phyloP scores from a whole-genome alignment of 1,139 yeast genomes.

The Suhomyces atakaporum region DNA sequence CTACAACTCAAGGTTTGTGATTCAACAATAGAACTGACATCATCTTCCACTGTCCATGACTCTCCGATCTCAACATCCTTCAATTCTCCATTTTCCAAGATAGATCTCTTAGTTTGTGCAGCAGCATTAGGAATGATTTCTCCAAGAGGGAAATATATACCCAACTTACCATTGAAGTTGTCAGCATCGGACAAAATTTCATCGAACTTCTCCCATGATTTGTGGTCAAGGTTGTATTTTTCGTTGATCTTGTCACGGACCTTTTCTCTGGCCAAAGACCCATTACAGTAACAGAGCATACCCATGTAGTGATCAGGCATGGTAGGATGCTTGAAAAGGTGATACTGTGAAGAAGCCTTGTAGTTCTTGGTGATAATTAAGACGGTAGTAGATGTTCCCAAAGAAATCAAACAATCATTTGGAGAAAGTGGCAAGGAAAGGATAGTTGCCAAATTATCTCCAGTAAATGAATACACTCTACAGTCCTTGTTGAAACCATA shows the following conservation, averaged over 20 bases:
- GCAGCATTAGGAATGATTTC: slow-evolving; percentile 85
- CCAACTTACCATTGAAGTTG: slow-evolving; percentile 52
- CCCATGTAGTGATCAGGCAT: slow-evolving; percentile 81
- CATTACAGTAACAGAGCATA: slow-evolving; percentile 93
- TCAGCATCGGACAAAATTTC: slow-evolving; percentile 46
- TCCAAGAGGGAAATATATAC: slow-evolving; percentile 83
- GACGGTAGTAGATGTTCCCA: slow-evolving; percentile 91
- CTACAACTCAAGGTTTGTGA: slow-evolving; percentile 87
- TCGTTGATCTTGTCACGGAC: slow-evolving; percentile 65
- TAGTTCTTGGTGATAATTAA: slow-evolving; percentile 76
- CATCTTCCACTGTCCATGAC: slow-evolving; percentile 55
- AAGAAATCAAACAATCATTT: slow-evolving; percentile 75
- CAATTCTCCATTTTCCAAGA: slow-evolving; percentile 32
- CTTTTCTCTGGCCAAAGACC: slow-evolving; percentile 81
- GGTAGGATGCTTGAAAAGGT: slow-evolving; percentile 84
- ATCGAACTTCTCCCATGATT: slow-evolving; percentile 69
- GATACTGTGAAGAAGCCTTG: slow-evolving; percentile 80
- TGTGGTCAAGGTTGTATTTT: slow-evolving; percentile 33
- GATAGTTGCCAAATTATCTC: slow-evolving; percentile 89
- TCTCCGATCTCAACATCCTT: slow-evolving; percentile 22
- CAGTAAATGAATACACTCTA: slow-evolving; percentile 71
- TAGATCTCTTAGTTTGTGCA: slow-evolving; percentile 56
- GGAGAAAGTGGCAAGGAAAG: slow-evolving; percentile 75
- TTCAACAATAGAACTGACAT: slow-evolving; percentile 77
- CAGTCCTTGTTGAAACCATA: slow-evolving; percentile 64